phyloP scores from a whole-genome alignment of 805 yeast species.

The Barnettozyma populi region DNA sequence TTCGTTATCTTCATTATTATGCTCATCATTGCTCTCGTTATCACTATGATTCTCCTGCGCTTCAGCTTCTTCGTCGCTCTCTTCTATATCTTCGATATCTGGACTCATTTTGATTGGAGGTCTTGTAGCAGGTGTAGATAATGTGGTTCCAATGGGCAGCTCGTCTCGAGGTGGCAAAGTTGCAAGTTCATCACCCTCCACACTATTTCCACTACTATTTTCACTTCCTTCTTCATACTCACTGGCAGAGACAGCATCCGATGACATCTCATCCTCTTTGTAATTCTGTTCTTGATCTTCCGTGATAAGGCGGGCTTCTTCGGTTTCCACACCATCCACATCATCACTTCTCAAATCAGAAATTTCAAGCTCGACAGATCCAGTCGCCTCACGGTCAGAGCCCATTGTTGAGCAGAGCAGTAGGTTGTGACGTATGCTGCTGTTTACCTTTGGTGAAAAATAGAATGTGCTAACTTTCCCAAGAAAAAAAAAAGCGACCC shows the following conservation, averaged over 20 bases:
- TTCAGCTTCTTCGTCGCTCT: neutral
- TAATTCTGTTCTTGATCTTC: neutral
- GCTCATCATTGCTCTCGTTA: neutral
- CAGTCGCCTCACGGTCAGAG: neutral
- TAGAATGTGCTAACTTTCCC: neutral
- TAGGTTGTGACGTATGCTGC: too few relatives aligned
- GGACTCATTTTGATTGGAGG: neutral
- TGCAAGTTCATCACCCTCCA: neutral
- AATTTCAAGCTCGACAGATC: neutral
- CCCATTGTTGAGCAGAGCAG: neutral
- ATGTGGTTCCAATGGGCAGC: neutral
- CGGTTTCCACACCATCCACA: neutral
- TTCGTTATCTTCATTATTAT: neutral
- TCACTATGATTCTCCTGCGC: neutral
- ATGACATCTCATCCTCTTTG: too few relatives aligned
- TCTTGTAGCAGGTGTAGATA: neutral
- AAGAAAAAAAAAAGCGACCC: slow-evolving; percentile 1
- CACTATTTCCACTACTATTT: neutral
- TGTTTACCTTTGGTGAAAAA: neutral
- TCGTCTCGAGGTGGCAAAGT: too few relatives aligned
- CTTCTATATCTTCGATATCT: neutral
- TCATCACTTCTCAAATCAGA: neutral
- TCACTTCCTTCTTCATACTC: neutral
- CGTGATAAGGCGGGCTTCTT: neutral
- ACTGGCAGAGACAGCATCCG: neutral